A percentile compares a stretch with the other conserved stretches of the same genome.
Conservation (phyloP, 1,284 basidiomycete species). For the Neonothopanus nambi region DNA sequence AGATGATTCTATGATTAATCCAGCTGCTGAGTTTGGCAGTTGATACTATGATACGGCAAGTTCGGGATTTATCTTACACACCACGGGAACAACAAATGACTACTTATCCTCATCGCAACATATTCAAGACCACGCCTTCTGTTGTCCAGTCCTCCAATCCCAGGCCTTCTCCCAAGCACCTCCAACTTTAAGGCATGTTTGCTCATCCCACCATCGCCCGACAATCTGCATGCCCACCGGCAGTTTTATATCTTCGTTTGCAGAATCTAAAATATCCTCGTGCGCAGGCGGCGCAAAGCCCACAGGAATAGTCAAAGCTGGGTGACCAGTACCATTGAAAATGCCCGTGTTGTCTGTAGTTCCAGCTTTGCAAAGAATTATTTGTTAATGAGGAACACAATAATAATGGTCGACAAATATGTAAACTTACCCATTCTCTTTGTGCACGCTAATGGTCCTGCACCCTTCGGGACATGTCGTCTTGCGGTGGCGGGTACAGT, state of each 20-base stretch:
- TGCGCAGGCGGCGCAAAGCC: slow-evolving; percentile 23
- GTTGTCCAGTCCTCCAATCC: slow-evolving; percentile 3
- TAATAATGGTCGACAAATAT: slow-evolving; percentile 19
- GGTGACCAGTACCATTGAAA: slow-evolving; percentile 28
- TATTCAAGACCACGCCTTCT: neutral
- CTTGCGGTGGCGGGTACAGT: slow-evolving; percentile 32
- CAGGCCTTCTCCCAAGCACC: slow-evolving; percentile 4
- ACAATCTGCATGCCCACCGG: slow-evolving; percentile 29
- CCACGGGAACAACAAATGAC: too few relatives aligned
- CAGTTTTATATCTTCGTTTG: slow-evolving; percentile 21
- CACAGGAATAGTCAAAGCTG: slow-evolving; percentile 26
- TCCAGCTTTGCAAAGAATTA: slow-evolving; percentile 9
- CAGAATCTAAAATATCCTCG: slow-evolving; percentile 19
- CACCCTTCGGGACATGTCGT: slow-evolving; percentile 14
- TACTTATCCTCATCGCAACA: too few relatives aligned
- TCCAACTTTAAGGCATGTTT: slow-evolving; percentile 6
- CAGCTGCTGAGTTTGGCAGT: too few relatives aligned
- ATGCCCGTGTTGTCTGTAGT: slow-evolving; percentile 20
- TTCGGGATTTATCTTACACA: too few relatives aligned
- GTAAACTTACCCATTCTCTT: slow-evolving; percentile 15
- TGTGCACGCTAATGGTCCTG: slow-evolving; percentile 19
- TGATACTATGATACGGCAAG: too few relatives aligned
- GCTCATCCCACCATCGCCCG: slow-evolving; percentile 26
- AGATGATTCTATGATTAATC: slow-evolving; percentile 1
- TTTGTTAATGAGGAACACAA: slow-evolving; percentile 12